Evolutionary conservation across 164 flowering plant genomes (phyloP).

Genomic region (Annona squamosa): DNA sequence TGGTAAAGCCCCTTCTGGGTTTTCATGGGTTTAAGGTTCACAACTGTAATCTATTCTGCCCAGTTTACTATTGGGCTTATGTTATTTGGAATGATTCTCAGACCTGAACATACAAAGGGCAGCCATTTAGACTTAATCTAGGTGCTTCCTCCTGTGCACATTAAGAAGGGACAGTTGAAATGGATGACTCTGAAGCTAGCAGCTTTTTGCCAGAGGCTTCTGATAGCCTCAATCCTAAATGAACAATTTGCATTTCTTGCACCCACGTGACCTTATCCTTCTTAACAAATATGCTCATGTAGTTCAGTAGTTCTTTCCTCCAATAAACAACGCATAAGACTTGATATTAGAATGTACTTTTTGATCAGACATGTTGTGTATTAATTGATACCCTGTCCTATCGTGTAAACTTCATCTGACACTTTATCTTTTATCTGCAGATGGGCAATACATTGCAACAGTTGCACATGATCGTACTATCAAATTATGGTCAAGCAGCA

Average conservation of each 20-base stretch:
- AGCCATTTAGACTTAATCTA: too few species aligned
- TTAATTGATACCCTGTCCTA: not conserved
- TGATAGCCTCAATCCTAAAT: too few species aligned
- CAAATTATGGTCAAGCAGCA: constrained; percentile 70
- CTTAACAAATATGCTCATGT: not conserved
- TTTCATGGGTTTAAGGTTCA: not conserved
- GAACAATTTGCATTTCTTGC: not conserved
- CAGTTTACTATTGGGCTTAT: not conserved
- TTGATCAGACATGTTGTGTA: not conserved
- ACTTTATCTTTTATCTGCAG: constrained; percentile 29
- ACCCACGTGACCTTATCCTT: not conserved
- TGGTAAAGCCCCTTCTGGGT: not conserved
- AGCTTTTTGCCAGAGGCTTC: too few species aligned
- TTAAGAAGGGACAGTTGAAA: too few species aligned
- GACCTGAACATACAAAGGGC: not conserved
- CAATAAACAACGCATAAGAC: not conserved
- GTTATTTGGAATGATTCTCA: not conserved
- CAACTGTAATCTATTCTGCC: not conserved
- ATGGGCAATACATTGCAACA: constrained; percentile 65
- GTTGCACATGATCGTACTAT: constrained; percentile 90
- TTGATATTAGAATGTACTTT: not conserved
- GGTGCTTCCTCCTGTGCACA: too few species aligned
- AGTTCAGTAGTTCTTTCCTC: not conserved
- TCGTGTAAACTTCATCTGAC: not conserved
- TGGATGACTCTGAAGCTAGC: too few species aligned